Evolutionary conservation across 352 stramenopile species (phyloP).

Genomic region (Pythium coloratum): DNA sequence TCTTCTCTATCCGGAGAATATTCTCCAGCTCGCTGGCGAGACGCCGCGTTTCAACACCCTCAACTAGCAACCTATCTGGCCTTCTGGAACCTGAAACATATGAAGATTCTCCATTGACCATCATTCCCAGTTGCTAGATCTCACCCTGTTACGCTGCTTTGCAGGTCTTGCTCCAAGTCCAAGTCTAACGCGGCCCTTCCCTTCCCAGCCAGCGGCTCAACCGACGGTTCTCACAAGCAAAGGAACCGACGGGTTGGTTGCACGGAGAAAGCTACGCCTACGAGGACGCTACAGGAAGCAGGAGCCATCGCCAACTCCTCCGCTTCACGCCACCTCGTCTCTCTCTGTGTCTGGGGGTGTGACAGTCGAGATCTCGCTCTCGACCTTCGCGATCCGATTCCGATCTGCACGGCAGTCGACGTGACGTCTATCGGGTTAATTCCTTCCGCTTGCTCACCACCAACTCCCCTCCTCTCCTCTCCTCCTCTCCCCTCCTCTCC

Average conservation of each 20-base stretch:
- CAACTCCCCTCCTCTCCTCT: background rate
- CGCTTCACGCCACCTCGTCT: background rate
- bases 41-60: background rate
- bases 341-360: background rate
- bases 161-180: no score
- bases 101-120: background rate
- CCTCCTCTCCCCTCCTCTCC: constrained; percentile 4
- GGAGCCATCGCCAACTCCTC: background rate
- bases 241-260: background rate
- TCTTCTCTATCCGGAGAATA: constrained; percentile 10
- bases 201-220: background rate
- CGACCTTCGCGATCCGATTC: background rate
- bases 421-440: background rate
- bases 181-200: background rate
- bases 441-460: constrained; percentile 8
- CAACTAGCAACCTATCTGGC: constrained; percentile 4
- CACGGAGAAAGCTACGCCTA: background rate
- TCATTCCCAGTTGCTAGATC: constrained; percentile 17
- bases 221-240: constrained; percentile 2
- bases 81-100: background rate
- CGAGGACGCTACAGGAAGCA: background rate
- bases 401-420: background rate
- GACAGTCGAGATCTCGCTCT: background rate
- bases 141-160: background rate
- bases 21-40: constrained; percentile 4